phyloP scores from a whole-genome alignment of 2,329 filamentous ascomycete species.

The Sarocladium oryzae region DNA sequence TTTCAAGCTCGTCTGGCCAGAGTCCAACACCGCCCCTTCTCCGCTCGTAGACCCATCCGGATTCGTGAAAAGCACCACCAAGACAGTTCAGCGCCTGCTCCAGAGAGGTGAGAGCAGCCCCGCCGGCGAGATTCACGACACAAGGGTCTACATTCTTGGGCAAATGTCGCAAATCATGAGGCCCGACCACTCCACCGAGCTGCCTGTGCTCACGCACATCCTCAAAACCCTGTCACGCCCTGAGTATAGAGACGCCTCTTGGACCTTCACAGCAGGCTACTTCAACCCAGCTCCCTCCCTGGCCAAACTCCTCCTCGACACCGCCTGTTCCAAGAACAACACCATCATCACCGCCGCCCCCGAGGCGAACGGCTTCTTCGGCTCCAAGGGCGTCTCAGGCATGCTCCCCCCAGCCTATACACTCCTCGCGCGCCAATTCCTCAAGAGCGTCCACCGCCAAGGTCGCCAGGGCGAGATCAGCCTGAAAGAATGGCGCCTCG shows the following conservation, averaged over 20 bases:
- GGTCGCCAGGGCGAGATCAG: constrained; percentile 52
- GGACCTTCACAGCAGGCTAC: constrained; percentile 97
- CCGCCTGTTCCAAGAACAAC: constrained; percentile 53
- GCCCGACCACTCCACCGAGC: constrained; percentile 79
- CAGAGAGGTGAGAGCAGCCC: constrained; percentile 25
- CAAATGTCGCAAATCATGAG: constrained; percentile 82
- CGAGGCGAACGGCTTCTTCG: constrained; percentile 91
- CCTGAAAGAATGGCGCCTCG: constrained; percentile 82
- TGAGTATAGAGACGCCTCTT: constrained; percentile 62
- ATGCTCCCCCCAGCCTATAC: constrained; percentile 91
- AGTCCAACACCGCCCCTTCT: constrained; percentile 64
- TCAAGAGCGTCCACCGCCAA: constrained; percentile 48
- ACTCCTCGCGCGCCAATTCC: constrained; percentile 74
- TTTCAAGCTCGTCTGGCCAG: constrained; percentile 66
- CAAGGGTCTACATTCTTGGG: constrained; percentile 76
- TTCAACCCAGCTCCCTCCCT: constrained; percentile 92
- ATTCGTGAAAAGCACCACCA: constrained; percentile 65
- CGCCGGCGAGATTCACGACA: constrained; percentile 38
- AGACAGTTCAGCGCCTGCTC: constrained; percentile 60
- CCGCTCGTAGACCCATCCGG: constrained; percentile 63
- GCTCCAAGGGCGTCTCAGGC: constrained; percentile 78
- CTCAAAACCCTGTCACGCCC: constrained; percentile 61
- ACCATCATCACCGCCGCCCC: constrained; percentile 90
- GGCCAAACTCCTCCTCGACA: constrained; percentile 70
- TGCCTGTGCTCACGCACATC: constrained; percentile 71